phyloP scores from a whole-genome alignment of 2,329 filamentous ascomycete species.

The Graphilbum sp. region DNA sequence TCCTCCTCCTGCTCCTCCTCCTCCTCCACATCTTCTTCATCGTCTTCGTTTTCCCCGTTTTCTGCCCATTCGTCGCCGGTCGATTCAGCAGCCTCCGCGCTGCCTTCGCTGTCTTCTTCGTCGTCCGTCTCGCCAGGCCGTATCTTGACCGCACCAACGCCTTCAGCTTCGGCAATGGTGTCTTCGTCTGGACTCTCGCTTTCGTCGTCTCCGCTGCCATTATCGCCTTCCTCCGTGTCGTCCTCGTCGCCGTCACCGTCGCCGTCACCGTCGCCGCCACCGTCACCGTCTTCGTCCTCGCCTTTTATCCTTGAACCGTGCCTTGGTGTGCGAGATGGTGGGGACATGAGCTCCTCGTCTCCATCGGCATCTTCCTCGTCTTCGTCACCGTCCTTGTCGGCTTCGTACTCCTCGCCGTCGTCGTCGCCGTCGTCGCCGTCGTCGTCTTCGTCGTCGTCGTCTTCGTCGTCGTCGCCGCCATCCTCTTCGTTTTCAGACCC shows the following conservation, averaged over 20 bases:
- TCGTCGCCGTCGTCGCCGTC: conserved; percentile 12
- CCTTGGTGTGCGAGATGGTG: conserved; percentile 3
- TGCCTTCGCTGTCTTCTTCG: conserved; percentile 22
- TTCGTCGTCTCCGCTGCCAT: conserved; percentile 13
- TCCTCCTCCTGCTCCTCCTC: conserved; percentile 27
- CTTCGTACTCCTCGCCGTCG: conserved; percentile 12
- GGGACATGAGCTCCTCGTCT: neutral
- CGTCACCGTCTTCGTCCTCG: conserved; percentile 11
- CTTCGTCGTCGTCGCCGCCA: conserved; percentile 15
- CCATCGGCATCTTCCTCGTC: conserved; percentile 15
- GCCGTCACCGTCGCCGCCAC: conserved; percentile 10
- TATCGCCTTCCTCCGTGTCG: conserved; percentile 14
- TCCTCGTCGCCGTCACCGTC: conserved; percentile 12
- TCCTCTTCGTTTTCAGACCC: conserved; percentile 14
- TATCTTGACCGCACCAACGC: conserved; percentile 40
- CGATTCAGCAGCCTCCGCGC: conserved; percentile 23
- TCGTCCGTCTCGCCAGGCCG: conserved; percentile 33
- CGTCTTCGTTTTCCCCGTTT: conserved; percentile 27
- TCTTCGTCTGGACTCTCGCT: conserved; percentile 20
- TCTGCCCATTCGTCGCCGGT: conserved; percentile 40
- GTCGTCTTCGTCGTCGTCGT: conserved; percentile 13
- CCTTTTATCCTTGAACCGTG: conserved; percentile 16
- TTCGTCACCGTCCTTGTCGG: conserved; percentile 16
- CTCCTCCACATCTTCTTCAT: neutral
- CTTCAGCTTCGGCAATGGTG: conserved; percentile 32